Evolutionary conservation across 2,329 filamentous ascomycete genomes (phyloP).

Genomic region (Stemphylium vesicarium): DNA sequence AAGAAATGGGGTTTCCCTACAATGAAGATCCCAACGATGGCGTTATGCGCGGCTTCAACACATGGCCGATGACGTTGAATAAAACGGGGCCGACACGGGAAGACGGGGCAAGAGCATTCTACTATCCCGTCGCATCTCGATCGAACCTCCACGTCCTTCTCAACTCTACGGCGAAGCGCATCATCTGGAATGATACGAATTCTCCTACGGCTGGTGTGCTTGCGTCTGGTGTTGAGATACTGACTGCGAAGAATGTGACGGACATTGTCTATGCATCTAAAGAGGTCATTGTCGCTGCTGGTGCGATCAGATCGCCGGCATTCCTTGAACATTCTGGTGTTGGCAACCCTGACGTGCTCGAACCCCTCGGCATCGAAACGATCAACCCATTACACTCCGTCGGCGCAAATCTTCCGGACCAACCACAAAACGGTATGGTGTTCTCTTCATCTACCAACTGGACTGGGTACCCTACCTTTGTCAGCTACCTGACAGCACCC

Average conservation of each 20-base stretch:
- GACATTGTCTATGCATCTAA: slow-evolving; percentile 23
- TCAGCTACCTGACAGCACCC: slow-evolving; percentile 43
- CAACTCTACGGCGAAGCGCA: slow-evolving; percentile 51
- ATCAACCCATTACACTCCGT: slow-evolving; percentile 33
- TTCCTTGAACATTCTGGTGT: slow-evolving; percentile 48
- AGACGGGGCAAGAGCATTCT: slow-evolving; percentile 58
- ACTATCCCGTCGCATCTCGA: slow-evolving; percentile 50
- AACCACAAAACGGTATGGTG: slow-evolving; percentile 35
- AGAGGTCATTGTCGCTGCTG: slow-evolving; percentile 48
- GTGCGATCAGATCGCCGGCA: slow-evolving; percentile 42
- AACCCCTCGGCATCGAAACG: slow-evolving; percentile 26
- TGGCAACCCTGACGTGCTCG: slow-evolving; percentile 41
- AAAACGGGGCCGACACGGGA: slow-evolving; percentile 47
- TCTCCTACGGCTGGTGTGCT: slow-evolving; percentile 5
- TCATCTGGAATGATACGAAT: slow-evolving; percentile 44
- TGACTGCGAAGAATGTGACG: slow-evolving; percentile 24
- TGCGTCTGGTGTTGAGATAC: slow-evolving; percentile 35
- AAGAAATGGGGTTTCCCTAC: slow-evolving; percentile 44
- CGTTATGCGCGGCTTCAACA: slow-evolving; percentile 52
- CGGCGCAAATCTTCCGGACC: slow-evolving; percentile 47
- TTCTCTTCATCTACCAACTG: slow-evolving; percentile 41
- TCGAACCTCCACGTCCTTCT: slow-evolving; percentile 53
- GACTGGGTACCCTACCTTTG: slow-evolving; percentile 49
- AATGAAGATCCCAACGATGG: slow-evolving; percentile 55
- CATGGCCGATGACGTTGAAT: slow-evolving; percentile 54